phyloP scores from a whole-genome alignment of 2,329 filamentous ascomycete species.

The Penicillium vulpinum region DNA sequence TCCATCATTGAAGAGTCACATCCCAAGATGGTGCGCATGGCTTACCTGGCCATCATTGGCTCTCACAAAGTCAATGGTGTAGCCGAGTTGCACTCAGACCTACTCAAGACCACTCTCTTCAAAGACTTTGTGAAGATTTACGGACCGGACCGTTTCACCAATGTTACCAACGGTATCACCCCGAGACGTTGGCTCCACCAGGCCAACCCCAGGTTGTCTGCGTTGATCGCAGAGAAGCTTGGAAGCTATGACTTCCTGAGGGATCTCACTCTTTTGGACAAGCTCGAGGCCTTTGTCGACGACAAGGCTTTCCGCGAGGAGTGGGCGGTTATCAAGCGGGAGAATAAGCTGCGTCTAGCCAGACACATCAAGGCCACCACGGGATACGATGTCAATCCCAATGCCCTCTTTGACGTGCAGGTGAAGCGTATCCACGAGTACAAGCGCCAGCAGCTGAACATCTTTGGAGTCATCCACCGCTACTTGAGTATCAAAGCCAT shows the following conservation, averaged over 20 bases:
- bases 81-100: slow-evolving; percentile 92
- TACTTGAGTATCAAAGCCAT: slow-evolving; percentile 88
- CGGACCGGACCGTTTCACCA: slow-evolving; percentile 95
- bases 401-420: slow-evolving; percentile 90
- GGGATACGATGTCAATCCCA: slow-evolving; percentile 79
- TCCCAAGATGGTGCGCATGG: slow-evolving; percentile 98
- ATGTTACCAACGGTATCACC: slow-evolving; percentile 97
- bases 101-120: slow-evolving; percentile 99
- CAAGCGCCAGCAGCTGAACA: slow-evolving; percentile 98
- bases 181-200: slow-evolving; percentile 96
- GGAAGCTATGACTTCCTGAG: slow-evolving; percentile 83
- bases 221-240: slow-evolving; percentile 86
- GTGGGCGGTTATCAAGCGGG: slow-evolving; percentile 95
- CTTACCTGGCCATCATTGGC: slow-evolving; percentile 88
- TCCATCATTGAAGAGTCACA: slow-evolving; percentile 97
- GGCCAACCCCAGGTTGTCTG: slow-evolving; percentile 88
- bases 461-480: slow-evolving; percentile 94
- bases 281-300: slow-evolving; percentile 78
- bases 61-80: slow-evolving; percentile 99
- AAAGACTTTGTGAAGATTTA: slow-evolving; percentile 97
- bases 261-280: slow-evolving; percentile 81
- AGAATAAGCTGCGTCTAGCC: slow-evolving; percentile 90
- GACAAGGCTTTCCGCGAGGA: slow-evolving; percentile 90
- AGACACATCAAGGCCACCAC: slow-evolving; percentile 84
- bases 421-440: slow-evolving; percentile 99